phyloP scores from a whole-genome alignment of 257 asterid genomes.

The Solanum tarijense region DNA sequence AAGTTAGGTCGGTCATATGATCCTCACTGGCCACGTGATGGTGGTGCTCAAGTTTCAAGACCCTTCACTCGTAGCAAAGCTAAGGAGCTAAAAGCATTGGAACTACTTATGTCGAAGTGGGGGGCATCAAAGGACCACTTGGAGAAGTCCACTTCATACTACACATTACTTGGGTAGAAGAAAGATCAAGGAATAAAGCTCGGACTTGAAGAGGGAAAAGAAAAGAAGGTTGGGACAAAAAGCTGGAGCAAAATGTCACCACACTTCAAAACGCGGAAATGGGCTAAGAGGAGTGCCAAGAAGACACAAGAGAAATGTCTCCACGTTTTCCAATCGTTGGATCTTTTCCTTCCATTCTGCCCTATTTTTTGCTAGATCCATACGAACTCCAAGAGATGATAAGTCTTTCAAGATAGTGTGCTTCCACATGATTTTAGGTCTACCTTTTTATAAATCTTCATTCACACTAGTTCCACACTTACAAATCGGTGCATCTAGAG shows the following conservation, averaged over 20 bases:
- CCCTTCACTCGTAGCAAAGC: not conserved
- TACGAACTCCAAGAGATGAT: not conserved
- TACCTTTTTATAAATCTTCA: not conserved
- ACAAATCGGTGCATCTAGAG: not conserved
- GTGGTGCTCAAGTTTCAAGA: not conserved
- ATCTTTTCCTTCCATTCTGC: not conserved
- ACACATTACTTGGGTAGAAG: not conserved
- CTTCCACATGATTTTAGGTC: not conserved
- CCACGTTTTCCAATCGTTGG: not conserved
- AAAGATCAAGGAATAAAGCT: not conserved
- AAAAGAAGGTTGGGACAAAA: not conserved
- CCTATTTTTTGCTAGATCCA: not conserved
- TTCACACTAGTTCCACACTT: not conserved
- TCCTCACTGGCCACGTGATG: not conserved
- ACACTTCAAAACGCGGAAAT: not conserved
- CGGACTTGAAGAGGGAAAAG: not conserved
- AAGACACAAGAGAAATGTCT: not conserved
- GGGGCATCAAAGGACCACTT: not conserved
- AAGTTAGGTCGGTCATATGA: not conserved
- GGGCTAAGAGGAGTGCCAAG: not conserved
- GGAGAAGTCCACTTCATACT: not conserved
- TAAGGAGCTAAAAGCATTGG: not conserved
- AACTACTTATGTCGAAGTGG: not conserved
- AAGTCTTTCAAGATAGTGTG: not conserved
- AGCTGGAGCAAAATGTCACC: not conserved